These are phyloP conservation scores for Panicum virgatum DNA, from an alignment of 202 grass and related monocot genomes.

Conservation along the genomic window DNA sequence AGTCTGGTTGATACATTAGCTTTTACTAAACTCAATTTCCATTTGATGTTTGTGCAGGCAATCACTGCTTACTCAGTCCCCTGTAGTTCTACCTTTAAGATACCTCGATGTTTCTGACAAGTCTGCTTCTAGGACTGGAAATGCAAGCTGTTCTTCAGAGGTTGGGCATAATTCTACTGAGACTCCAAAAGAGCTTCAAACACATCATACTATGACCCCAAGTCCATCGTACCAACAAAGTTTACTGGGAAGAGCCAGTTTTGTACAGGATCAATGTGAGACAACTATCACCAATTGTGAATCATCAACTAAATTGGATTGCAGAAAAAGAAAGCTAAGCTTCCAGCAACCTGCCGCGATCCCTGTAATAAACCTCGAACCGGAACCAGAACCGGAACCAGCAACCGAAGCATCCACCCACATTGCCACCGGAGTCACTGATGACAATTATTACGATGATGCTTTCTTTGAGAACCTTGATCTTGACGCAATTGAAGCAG, in stretches of 20 bases:
- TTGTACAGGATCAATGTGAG: constrained; percentile 39
- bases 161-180: constrained; percentile 33
- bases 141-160: constrained; percentile 58
- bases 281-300: constrained; percentile 39
- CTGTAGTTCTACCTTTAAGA: constrained; percentile 51
- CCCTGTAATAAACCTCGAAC: constrained; percentile 47
- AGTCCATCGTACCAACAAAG: constrained; percentile 52
- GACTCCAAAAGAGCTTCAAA: constrained; percentile 47
- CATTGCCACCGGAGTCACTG: constrained; percentile 3
- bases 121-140: constrained; percentile 58
- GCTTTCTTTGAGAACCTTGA: constrained; percentile 77
- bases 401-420: constrained; percentile 24
- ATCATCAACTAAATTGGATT: constrained; percentile 61
- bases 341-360: constrained; percentile 57
- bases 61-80: constrained; percentile 84
- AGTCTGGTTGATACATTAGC: background rate
- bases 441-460: constrained; percentile 55
- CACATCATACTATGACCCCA: constrained; percentile 33
- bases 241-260: constrained; percentile 26
- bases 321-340: constrained; percentile 90
- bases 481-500: constrained; percentile 84
- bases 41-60: constrained; percentile 51
- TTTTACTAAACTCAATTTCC: constrained; percentile 12
- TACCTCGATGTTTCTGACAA: constrained; percentile 46
- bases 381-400: constrained; percentile 28